These are phyloP conservation scores for Xylaria bambusicola DNA, from an alignment of 495 filamentous ascomycete species.

Conservation along the genomic window DNA sequence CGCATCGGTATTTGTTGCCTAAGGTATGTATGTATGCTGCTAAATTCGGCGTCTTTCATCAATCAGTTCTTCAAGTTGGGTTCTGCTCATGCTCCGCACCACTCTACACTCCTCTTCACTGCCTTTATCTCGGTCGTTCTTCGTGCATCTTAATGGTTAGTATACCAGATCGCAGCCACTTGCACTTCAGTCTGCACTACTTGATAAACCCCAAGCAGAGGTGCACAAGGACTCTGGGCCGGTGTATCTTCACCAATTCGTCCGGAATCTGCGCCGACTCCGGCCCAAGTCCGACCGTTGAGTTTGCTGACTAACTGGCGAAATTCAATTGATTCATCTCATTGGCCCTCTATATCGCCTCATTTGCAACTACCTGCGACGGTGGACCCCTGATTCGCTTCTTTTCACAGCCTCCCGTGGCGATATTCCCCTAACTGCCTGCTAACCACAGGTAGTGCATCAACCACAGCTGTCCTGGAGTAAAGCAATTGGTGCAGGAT, in stretches of 20 bases:
- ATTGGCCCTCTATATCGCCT: background rate
- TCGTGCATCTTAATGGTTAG: background rate
- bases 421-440: background rate
- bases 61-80: no score
- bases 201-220: no score
- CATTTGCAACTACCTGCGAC: background rate
- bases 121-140: background rate
- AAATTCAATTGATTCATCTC: background rate
- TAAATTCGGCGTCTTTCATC: no score
- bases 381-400: no score
- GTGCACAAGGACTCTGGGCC: background rate
- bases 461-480: background rate
- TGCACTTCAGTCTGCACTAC: no score
- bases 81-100: no score
- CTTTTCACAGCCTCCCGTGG: background rate
- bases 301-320: background rate
- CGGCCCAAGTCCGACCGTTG: conserved; percentile 10
- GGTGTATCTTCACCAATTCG: conserved; percentile 2
- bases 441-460: conserved; percentile 2
- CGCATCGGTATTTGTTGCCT: background rate
- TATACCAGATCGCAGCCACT: background rate
- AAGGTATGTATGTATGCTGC: conserved; percentile 17
- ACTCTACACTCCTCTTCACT: no score
- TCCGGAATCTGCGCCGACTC: conserved; percentile 7
- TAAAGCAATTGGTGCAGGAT: background rate